Evolutionary conservation across 2,329 filamentous ascomycete species (phyloP).

Genomic region (Alternaria triticina): DNA sequence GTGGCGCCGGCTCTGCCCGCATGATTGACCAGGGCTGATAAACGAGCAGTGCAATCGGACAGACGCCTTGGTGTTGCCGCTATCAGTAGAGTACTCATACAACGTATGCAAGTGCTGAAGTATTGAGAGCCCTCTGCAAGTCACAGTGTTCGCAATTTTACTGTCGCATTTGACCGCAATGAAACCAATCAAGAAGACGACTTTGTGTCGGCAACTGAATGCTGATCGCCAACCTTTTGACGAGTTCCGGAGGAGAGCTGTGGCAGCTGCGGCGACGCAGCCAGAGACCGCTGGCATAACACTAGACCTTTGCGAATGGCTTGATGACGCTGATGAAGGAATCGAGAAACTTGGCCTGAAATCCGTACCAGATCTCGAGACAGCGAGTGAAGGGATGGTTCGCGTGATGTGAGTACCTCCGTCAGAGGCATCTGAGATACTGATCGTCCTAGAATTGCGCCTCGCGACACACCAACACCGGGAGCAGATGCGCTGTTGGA

Average conservation of each 20-base stretch:
- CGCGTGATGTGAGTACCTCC: slow-evolving; percentile 26
- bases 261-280: background rate
- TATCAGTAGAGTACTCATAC: background rate
- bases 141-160: background rate
- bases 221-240: slow-evolving; percentile 19
- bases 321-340: slow-evolving; percentile 9
- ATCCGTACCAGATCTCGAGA: slow-evolving; percentile 11
- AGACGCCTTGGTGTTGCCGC: background rate
- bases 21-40: background rate
- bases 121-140: background rate
- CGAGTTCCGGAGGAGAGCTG: slow-evolving; percentile 7
- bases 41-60: background rate
- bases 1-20: background rate
- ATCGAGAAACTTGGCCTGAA: slow-evolving; percentile 4
- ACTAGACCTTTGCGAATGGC: slow-evolving; percentile 35
- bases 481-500: slow-evolving; percentile 13
- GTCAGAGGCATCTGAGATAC: background rate
- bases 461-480: slow-evolving; percentile 23
- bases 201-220: slow-evolving; percentile 18
- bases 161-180: background rate
- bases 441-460: slow-evolving; percentile 32
- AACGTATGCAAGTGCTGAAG: no score
- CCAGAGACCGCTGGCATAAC: background rate
- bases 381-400: slow-evolving; percentile 10
- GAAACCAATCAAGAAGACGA: slow-evolving; percentile 1